These are phyloP conservation scores for Myrica gale DNA, from an alignment of 306 rosid species.

Conservation along the genomic window DNA sequence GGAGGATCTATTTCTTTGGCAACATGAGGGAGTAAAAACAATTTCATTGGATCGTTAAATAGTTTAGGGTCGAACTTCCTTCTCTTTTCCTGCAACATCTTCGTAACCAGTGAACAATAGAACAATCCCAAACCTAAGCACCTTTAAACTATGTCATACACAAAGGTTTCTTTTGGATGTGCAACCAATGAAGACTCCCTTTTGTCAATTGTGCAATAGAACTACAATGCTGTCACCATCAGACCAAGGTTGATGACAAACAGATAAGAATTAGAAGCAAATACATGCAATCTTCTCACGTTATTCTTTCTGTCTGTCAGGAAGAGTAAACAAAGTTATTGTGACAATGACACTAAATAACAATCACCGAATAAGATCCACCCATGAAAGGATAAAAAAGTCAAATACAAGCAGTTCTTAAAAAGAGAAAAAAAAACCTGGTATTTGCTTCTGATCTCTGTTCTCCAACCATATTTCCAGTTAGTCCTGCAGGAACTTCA, in stretches of 20 bases:
- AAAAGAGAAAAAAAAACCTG: constrained; percentile 40
- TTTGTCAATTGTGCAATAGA: background rate
- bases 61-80: background rate
- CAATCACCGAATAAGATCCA: background rate
- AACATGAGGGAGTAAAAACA: background rate
- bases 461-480: constrained; percentile 29
- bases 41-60: background rate
- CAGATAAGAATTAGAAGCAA: background rate
- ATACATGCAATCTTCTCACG: background rate
- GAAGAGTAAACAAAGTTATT: constrained; percentile 1
- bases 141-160: background rate
- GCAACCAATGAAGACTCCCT: background rate
- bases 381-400: background rate
- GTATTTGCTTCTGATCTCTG: constrained; percentile 28
- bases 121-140: background rate
- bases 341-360: background rate
- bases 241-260: background rate
- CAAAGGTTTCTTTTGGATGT: background rate
- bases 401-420: background rate
- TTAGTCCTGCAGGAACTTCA: constrained; percentile 26
- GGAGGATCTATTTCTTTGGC: background rate
- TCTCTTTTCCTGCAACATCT: background rate
- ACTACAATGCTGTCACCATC: background rate
- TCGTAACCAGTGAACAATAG: background rate
- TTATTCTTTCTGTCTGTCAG: background rate